Evolutionary conservation across 2,329 filamentous ascomycete genomes (phyloP), one percentile per base, ranked within the genome.

Genomic region (Falciphora oryzae): DNA sequence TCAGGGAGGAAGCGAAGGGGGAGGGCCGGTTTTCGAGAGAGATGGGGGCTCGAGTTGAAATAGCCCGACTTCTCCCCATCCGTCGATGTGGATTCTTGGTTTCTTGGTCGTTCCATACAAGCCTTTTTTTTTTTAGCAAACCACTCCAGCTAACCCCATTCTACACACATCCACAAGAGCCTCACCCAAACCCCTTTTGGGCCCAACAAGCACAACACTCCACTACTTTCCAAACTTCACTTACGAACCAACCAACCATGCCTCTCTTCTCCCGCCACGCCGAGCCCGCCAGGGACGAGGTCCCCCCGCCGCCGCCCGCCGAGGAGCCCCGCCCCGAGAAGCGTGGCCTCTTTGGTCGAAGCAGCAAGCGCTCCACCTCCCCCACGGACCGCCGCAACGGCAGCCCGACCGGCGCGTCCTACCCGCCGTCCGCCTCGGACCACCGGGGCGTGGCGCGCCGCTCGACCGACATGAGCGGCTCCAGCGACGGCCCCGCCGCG

Each of bases 261-360:
- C 73, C 73, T 69, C 71, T 75, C 67, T 75, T 75, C 69, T 73
- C 73, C 5, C 73, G 74, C 62, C 69, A 71, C 67, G 25, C 69
- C 57, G 71, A 74, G 56, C 67, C 63, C 29, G 29, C 67, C 31
- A 69, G 69, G 61, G 68, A 67, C 10, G 75, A 77, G 66, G 75
- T 74, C 8, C 71, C 73, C 62, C 69, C 70, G 53, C 69, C 71
- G 14, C 67, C 69, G 13, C 69, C 69, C 8, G 66, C 71, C 56
- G 69, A 72, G 35, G 66, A 73, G 58, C 68, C 66, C 32, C 59
- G 61, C 7, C 67, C 66, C 60, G 71, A 71, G 65, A 67, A 67
- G 16, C 73, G 74, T 68, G 71, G 77, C 64, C 73, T 80, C 69
- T 80, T 80, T 69, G 69, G 72, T 63, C 67, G 68, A 59, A 69